phyloP scores from a whole-genome alignment of 345 rosid genomes.

The Capsella bursapastoris region DNA sequence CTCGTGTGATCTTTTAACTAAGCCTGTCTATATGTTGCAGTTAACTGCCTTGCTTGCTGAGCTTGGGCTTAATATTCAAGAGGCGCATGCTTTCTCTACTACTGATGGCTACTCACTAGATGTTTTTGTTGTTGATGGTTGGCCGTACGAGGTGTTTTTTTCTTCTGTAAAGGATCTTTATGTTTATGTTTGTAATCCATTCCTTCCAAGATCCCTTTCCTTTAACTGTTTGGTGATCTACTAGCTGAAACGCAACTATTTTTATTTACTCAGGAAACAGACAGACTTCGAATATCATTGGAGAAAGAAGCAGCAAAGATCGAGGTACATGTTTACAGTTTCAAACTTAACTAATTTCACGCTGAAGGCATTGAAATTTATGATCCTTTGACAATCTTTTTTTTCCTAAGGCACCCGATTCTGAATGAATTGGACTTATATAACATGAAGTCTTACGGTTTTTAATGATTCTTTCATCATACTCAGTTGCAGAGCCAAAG shows the following conservation, averaged over 20 bases:
- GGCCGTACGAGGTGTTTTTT: constrained; percentile 88
- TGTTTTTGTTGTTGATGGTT: constrained; percentile 99
- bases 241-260: constrained; percentile 21
- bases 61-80: constrained; percentile 94
- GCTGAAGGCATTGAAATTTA: background rate
- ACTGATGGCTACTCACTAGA: constrained; percentile 92
- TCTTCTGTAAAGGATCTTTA: no score
- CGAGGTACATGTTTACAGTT: constrained; percentile 61
- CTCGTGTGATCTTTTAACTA: constrained; percentile 23
- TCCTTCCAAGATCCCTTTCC: background rate
- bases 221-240: constrained; percentile 14
- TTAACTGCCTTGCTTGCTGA: constrained; percentile 89
- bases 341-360: background rate
- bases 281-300: constrained; percentile 69
- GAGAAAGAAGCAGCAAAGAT: constrained; percentile 72
- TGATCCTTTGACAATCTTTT: constrained; percentile 10
- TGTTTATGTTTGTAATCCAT: background rate
- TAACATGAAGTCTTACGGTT: constrained; percentile 9
- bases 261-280: constrained; percentile 68
- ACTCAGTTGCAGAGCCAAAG: constrained; percentile 56
- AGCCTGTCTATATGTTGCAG: constrained; percentile 53
- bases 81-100: constrained; percentile 97
- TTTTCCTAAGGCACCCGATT: background rate
- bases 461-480: constrained; percentile 5
- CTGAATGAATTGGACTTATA: constrained; percentile 10